phyloP scores from a whole-genome alignment of 371 early-diverging fungal genomes.

The Apophysomyces trapeziformis region DNA sequence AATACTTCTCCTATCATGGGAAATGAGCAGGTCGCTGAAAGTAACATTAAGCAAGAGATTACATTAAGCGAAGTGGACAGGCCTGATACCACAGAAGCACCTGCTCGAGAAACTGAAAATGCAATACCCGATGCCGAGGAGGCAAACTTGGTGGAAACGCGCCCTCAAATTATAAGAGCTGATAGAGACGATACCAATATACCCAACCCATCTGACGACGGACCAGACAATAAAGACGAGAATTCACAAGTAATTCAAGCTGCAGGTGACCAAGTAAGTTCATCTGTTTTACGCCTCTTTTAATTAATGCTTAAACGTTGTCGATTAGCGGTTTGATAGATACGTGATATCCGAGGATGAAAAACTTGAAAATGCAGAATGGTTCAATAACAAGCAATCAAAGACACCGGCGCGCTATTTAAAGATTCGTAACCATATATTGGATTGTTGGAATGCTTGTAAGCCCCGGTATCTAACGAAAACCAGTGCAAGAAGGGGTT shows the following conservation, averaged over 20 bases:
- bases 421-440: constrained; percentile 83
- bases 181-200: not conserved
- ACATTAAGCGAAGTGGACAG: too few species aligned
- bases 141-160: too few species aligned
- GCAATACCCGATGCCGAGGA: too few species aligned
- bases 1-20: too few species aligned
- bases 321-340: constrained; percentile 24
- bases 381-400: constrained; percentile 70
- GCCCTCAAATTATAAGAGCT: not conserved
- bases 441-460: constrained; percentile 71
- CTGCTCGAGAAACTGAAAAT: too few species aligned
- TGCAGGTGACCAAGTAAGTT: not conserved
- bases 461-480: constrained; percentile 72
- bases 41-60: too few species aligned
- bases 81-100: too few species aligned
- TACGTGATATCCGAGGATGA: constrained; percentile 62
- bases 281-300: not conserved
- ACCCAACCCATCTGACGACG: constrained; percentile 7
- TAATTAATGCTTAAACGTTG: not conserved
- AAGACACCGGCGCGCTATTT: constrained; percentile 92
- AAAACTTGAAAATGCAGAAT: constrained; percentile 68
- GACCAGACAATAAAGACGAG: not conserved
- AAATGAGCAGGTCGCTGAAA: too few species aligned
- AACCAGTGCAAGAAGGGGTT: constrained; percentile 39
- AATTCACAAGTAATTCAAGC: not conserved